Evolutionary conservation across 805 yeast species (phyloP), one percentile per base, ranked within the genome.

Genomic region (Candida ipomoeae): DNA sequence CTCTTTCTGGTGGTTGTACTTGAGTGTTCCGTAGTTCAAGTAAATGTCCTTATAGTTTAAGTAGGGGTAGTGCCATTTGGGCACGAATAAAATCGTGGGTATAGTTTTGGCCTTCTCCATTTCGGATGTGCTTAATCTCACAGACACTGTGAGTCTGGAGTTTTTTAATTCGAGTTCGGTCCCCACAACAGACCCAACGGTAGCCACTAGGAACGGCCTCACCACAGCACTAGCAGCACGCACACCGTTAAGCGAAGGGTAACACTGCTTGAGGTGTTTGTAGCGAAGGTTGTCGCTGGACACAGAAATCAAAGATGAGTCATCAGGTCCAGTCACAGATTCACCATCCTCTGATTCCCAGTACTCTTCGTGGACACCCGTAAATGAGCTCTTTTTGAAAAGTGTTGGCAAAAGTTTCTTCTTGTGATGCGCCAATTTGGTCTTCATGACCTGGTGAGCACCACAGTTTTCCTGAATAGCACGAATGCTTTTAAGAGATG

Each of bases 171-270:
- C 83, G 64, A 90, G 90, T 46, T 76, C 82, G 14, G 84, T 79
- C 17, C 68, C 65, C 5, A 62, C 62, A 13, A 86, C 75, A 1
- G 59, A 58, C 2, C 98, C 98, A 33, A 74, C 74, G 0, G 85
- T 74, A 3, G 84, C 79, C 1, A 83, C 64, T 1, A 90, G 84
- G 55, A 77, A 85, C 2, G 98, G 97, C 43, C 99, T 75, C 26
- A 88, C 68, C 0, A 87, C 79, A 0, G 97, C 89, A 46, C 78
- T 80, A 1, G 80, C 75, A 0, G 94, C 96, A 37, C 97, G 73
- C 1, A 85, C 77, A 1, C 97, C 97, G 46, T 77, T 77, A 1
- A 75, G 75, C 4, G 73, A 62, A 1, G 76, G 73, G 46, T 64
- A 71, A 50, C 75, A 72, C 34, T 64, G 67, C 45, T 61, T 62